Conservation (phyloP, 305 asterid genomes). For the Fraxinus paxiana region DNA sequence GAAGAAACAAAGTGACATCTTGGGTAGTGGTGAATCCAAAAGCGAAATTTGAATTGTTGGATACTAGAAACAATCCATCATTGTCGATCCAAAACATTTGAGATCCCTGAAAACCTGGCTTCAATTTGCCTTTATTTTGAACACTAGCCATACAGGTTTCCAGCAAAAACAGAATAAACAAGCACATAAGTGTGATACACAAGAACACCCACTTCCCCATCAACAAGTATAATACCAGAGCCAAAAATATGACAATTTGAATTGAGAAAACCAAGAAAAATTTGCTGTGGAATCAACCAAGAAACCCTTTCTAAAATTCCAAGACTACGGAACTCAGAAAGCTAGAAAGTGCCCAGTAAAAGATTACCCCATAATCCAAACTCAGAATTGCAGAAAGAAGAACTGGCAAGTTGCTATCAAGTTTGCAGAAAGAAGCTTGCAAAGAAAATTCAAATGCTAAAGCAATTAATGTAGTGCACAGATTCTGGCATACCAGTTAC, state of each 20-base stretch:
- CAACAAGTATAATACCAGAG: not conserved
- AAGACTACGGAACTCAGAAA: not conserved
- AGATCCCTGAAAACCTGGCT: constrained; percentile 40
- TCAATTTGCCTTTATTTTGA: constrained; percentile 47
- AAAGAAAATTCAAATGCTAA: not conserved
- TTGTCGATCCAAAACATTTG: constrained; percentile 45
- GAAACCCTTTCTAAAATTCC: not conserved
- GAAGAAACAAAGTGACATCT: constrained; percentile 49
- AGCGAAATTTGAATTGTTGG: constrained; percentile 67
- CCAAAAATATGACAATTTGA: not conserved
- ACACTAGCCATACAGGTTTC: constrained; percentile 40
- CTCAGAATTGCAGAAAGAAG: not conserved
- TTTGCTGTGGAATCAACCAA: not conserved
- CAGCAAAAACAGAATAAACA: constrained; percentile 22
- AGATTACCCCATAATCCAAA: not conserved
- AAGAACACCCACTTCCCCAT: constrained; percentile 30
- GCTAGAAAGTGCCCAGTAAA: not conserved
- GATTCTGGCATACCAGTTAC: not conserved
- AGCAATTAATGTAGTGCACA: not conserved
- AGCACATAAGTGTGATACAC: constrained; percentile 9
- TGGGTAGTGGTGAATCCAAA: constrained; percentile 51
- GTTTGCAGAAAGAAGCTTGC: not conserved
- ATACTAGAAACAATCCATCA: constrained; percentile 60
- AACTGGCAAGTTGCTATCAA: not conserved
- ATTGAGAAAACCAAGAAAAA: not conserved